Base-by-base conservation (phyloP, 306 rosid genomes). In the Medicago arabica region DNA sequence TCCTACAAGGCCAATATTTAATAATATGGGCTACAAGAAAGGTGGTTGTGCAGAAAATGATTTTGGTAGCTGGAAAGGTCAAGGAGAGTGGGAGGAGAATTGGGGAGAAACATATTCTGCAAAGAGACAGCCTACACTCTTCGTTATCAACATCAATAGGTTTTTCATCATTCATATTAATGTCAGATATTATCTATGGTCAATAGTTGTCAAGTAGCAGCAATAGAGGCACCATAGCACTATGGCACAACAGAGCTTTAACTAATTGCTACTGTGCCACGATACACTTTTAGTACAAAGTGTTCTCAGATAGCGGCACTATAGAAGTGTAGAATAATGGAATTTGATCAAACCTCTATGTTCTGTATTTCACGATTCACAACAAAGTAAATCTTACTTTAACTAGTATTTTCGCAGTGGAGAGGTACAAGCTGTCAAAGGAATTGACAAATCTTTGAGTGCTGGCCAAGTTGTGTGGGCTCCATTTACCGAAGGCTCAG, bases 391-490 rank as follows among this genome's bases (percentile, higher is more conserved):
- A 57, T 21, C 34, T 74, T 63, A 73, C 15, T 73, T 75, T 50
- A 21, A 59, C 16, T 70, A 34, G 69, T 51, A n/a, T 65, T 75
- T 80, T 65, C 64, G 66, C 82, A 91, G 98, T 60, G 96, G 93
- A 81, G 97, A 88, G 72, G 89, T 87, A 55, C 81, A 54, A 72
- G 85, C 86, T 63, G 93, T 88, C 54, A 84, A 88, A 78, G 95
- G 93, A 80, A 84, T 88, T 59, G 87, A 86, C 66, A 87, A 77
- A 69, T 84, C 89, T 75, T 69, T 93, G 87, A 93, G 93, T 60
- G 84, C 87, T 73, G 98, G 98, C 66, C 98, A 93, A 87, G 97
- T 93, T 75, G 85, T 91, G 44, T 93, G 98, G 98, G 89, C 92
- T 46, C 97, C 93, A 71, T 74, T 82, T 64, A 38, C 23, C 38